Base-by-base conservation (phyloP, 2,329 filamentous ascomycete species). In the Alternaria brassicae region DNA sequence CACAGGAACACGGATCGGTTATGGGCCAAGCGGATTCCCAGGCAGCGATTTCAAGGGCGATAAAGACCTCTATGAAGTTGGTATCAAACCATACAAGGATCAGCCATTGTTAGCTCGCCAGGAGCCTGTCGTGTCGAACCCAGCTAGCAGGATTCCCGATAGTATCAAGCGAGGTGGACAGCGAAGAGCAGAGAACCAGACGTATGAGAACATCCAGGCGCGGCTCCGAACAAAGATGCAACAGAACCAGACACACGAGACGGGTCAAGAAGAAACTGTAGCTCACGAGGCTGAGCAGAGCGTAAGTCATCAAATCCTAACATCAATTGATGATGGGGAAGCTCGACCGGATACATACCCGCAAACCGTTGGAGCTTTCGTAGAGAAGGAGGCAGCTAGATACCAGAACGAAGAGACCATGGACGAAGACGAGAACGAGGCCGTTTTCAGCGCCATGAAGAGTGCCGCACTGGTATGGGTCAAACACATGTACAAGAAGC, bases 391-490 rank as follows among this genome's bases (percentile, higher is more conserved):
- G 42, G 53, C 54, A 4, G 27, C 12, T 6, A 59, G 45, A 25
- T 45, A 60, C 30, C 52, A 44, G 13, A 19, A 58, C 28, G 25
- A 49, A 12, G n/a, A 17, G 1, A 8, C 27, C 10, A 30, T 69
- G 27, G 56, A 60, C 25, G 25, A 50, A 7, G 70, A 72, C n/a
- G 65, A 71, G 8, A 53, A 52, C 25, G 44, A 60, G 3, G 54
- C 53, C 5, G 34, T 73, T 6, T 9, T 51, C 30, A 25, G 41
- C 8, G 41, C 42, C 1, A 47, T 69, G 57, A 48, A 41, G 19
- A 61, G 57, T 15, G 58, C 45, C 3, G 70, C 61, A 1, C 56
- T 68, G 21, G 65, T 63, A 7, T 67, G 65, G 60, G 54, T 50
- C 15, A 53, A 58, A 12, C 17, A 48, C 2, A 49, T 53, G 2